Evolutionary conservation across 129 eudicot species (phyloP), one percentile per base, ranked within the genome.

Genomic region (Escallonia rubra): DNA sequence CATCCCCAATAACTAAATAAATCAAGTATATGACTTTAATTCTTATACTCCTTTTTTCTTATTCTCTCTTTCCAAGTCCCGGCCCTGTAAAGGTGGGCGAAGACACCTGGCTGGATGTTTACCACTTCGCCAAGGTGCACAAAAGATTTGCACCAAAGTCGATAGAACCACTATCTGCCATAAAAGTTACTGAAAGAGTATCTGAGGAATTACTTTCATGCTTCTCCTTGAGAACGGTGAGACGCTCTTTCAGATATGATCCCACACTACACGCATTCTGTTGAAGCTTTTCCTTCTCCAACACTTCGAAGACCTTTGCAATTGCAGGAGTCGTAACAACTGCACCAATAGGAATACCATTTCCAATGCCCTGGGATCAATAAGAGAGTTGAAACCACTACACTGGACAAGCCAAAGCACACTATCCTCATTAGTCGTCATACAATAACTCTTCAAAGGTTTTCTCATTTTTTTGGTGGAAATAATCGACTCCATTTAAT

Each of bases 261-360:
- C 96, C 96, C 3, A 70, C 75, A 9, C 34, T 67, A 15, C 48
- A 70, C 2, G 91, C 91, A 77, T 88, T 88, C 67, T 82, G 76
- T 73, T 85, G 91, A 72, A 88, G 91, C 54, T 74, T 78, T 67
- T 88, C 89, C 40, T 82, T 82, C 56, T 88, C 91, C 51, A 88
- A 80, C 39, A 88, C 96, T 63, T 68, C 76, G 8, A 88, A 66
- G 51, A 76, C 86, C 46, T 78, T 68, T 10, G 96, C 96, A 65
- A 88, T 85, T 58, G 82, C 86, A 38, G 81, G 83, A 65, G 96
- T 88, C 52, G 96, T 88, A 45, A 88, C 88, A n/a, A 88, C 91
- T 52, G 96, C 96, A 70, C 96, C 96, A 63, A 88, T 81, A 4
- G 96, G 96, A 56, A 88, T 64, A 43, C 96, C 96, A 60, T 88